Evolutionary conservation across 192 early-diverging fungal species (phyloP).

Genomic region (Coemansia sp.): DNA sequence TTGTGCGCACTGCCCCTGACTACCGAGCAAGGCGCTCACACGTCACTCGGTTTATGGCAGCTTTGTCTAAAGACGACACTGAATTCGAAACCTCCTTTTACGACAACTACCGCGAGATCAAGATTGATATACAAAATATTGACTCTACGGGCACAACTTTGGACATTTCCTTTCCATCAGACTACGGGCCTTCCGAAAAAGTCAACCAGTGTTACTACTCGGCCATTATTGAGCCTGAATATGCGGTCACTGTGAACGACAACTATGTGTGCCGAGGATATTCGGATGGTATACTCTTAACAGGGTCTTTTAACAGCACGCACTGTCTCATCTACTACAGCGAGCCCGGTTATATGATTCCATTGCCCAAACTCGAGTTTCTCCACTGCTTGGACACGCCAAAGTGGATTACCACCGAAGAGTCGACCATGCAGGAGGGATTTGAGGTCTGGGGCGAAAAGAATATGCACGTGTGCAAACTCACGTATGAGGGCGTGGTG

Average conservation of each 20-base stretch:
- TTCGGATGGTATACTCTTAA: background rate
- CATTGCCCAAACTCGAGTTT: background rate
- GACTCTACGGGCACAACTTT: background rate
- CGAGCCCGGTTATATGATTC: background rate
- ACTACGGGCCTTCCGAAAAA: background rate
- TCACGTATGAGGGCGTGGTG: background rate
- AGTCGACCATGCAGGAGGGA: background rate
- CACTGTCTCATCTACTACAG: background rate
- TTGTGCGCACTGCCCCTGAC: background rate
- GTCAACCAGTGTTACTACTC: slow-evolving; percentile 8
- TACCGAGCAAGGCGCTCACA: slow-evolving; percentile 1
- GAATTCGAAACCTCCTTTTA: background rate
- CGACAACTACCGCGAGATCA: background rate
- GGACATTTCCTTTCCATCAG: background rate
- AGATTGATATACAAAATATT: background rate
- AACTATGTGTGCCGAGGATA: background rate
- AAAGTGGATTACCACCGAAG: slow-evolving; percentile 1
- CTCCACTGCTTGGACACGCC: background rate
- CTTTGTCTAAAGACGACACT: background rate
- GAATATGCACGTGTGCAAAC: background rate
- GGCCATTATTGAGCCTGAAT: background rate
- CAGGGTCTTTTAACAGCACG: background rate
- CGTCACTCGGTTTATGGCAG: slow-evolving; percentile 1
- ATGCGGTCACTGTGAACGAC: background rate
- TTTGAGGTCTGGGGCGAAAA: slow-evolving; percentile 3